Evolutionary conservation across 805 yeast genomes (phyloP), one percentile per base, ranked within the genome.

Genomic region (Candida endomychidarum): DNA sequence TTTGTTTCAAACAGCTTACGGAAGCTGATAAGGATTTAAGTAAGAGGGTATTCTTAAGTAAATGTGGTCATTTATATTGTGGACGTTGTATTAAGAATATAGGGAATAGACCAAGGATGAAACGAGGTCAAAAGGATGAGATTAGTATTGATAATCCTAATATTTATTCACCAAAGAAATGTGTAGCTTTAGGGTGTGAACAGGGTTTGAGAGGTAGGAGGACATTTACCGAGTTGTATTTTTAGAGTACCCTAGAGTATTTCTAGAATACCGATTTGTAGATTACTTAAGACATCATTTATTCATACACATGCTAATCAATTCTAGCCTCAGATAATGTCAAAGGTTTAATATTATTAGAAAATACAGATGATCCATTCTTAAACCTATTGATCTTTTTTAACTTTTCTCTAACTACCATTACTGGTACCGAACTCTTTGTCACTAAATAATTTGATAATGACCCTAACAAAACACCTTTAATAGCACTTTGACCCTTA

Each of bases 41-140:
- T 9, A 44, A 37, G 23, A 39, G 70, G 24, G 41, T 58, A 9
- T 88, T 81, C 53, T 71, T 74, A 14, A 74, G 86, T 0, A 63
- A 60, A 27, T 88, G 96, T 66, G 96, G 96, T 0, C 96, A 88
- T 63, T 75, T 81, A 0, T 88, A 78, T 57, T 88, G 96, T 60
- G 96, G 96, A 1, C 61, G 91, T 29, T 88, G 96, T 61, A 84
- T 83, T 16, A 77, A 77, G 48, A 75, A 80, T 50, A 78, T 83
- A n/a, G 74, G 74, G 12, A 71, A 74, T 50, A 53, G 72, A 37
- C 65, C 67, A n/a, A 52, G 50, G 16, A 44, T 42, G 29, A 53
- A 49, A n/a, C n/a, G 14, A 14, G 39, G 34, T 2, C 31, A 27
- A 8, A 34, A 33, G 24, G 8, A 9, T 4, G 33, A 27, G 3